Base-by-base conservation (phyloP, 164 flowering plant species). In the Magnolia officinalis region DNA sequence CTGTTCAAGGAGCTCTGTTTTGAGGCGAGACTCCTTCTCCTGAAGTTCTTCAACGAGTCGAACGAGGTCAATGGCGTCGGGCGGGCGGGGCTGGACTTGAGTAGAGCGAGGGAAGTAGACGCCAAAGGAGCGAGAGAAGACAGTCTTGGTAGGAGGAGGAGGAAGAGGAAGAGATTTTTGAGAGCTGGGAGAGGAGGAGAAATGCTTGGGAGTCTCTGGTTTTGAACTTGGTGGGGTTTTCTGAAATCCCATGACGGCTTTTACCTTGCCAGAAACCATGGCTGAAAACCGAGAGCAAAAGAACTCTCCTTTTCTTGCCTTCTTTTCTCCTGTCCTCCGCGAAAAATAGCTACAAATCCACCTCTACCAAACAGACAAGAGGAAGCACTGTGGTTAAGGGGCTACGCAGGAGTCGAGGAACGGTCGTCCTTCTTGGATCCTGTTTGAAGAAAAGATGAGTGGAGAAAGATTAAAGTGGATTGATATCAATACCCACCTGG, bases 101-200 rank as follows among this genome's bases (percentile, higher is more conserved):
- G 98, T 85, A 26, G 98, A 82, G 66, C 96, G 92, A 1, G 99
- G 98, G 86, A 94, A 94, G 84, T 92, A 96, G 8, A 81, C 95
- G n/a, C 99, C 95, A 64, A 96, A 90, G 0, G 99, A 87, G 58
- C 96, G 93, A 0, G 92, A 85, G 77, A 91, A 88, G 9, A 72
- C 75, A 2, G 85, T 70, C 52, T 85, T 88, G 51, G 82, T 85
- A 52, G 81, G 86, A 67, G 85, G 59, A 0, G 80, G 67, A 26
- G 68, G 67, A 11, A 75, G 61, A 55, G 61, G 61, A 55, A 55
- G 61, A 55, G 61, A 50, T 23, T 72, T 64, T 18, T 71, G 26
- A 1, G 81, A 52, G 58, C 71, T 61, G 50, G 85, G 75, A 14
- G 80, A 78, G 0, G 80, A 64, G 0, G 80, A 64, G 29, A 26